Percentiles rank a stretch among this genome's conserved stretches.
Conservation (phyloP, 768 basidiomycete genomes). For the Naganishia onofrii region DNA sequence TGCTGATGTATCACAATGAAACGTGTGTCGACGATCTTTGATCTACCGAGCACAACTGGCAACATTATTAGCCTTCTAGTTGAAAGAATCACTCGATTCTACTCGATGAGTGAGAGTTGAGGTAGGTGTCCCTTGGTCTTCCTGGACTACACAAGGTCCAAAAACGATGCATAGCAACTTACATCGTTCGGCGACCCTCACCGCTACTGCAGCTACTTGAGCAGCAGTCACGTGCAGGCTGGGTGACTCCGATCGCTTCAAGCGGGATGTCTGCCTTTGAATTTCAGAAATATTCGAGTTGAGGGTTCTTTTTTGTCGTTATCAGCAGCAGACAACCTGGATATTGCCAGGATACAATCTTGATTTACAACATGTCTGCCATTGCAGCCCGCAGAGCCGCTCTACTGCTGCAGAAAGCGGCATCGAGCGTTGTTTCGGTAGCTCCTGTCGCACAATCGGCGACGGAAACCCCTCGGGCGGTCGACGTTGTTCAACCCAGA, state of each 20-base stretch:
- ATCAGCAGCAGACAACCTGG: no score
- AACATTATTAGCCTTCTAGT: no score
- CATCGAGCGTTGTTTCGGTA: not conserved
- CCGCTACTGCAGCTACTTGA: no score
- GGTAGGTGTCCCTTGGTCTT: no score
- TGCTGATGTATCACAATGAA: no score
- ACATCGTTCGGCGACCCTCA: no score
- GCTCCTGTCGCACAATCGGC: not conserved
- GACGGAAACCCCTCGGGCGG: not conserved
- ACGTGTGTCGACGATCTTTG: no score
- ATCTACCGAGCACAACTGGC: no score
- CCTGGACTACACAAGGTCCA: no score
- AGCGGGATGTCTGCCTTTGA: not conserved
- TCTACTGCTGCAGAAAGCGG: slow-evolving; percentile 3
- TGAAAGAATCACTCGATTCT: no score
- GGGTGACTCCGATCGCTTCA: not conserved
- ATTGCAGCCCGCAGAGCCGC: slow-evolving; percentile 27
- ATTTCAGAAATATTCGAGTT: not conserved
- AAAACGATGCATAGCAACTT: no score
- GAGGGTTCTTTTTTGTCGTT: not conserved
- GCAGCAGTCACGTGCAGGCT: not conserved
- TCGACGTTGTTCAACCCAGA: not conserved
- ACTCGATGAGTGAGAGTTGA: no score
- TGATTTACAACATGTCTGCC: slow-evolving; percentile 3
- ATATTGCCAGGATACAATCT: not conserved